Base-by-base conservation (phyloP, 2,329 filamentous ascomycete genomes). In the Ceratocystis alfenasii region DNA sequence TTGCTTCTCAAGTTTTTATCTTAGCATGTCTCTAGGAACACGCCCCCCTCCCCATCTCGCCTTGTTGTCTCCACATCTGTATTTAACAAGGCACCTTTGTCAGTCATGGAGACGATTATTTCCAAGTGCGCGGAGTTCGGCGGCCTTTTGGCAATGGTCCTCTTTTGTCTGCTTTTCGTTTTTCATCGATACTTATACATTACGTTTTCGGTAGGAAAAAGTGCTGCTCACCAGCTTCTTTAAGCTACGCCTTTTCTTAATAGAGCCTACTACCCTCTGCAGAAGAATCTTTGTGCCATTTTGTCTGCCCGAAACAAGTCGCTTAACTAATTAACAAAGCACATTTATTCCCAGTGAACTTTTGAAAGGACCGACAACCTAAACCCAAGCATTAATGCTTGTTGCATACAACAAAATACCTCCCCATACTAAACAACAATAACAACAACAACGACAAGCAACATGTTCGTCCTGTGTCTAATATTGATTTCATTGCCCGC, bases 261-360 rank as follows among this genome's bases (percentile, higher is more conserved):
- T 22, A 53, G 25, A 53, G 20, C 48, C 22, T 25, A 22, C 20
- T 2, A 46, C 22, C 8, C 30, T 62, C 17, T 62, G 2, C 36
- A 12, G 60, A 62, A 62, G 60, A 62, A 62, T 36, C 60, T 62
- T 62, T 62, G 60, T 62, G 36, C 60, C 25, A 45, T 41, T 53
- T 53, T 22, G 48, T 25, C 48, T 53, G 48, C 48, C 8, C 48
- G 48, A 53, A 53, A 53, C 48, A 28, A 53, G 48, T 53, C 48
- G 48, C 48, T 53, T 53, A 53, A 25, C 48, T 53, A 53, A 53
- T 53, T 25, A 25, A 53, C 48, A 53, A 25, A 53, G 17, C 22
- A 22, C 48, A 6, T 53, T 41, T 53, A 28, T 53, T 28, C 48
- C 48, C 48, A 53, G 48, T 53, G 48, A 25, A 53, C 48, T 53